Evolutionary conservation across 805 yeast species (phyloP), one percentile per base, ranked within the genome.

Genomic region (Cyberlindnera mycetangii): DNA sequence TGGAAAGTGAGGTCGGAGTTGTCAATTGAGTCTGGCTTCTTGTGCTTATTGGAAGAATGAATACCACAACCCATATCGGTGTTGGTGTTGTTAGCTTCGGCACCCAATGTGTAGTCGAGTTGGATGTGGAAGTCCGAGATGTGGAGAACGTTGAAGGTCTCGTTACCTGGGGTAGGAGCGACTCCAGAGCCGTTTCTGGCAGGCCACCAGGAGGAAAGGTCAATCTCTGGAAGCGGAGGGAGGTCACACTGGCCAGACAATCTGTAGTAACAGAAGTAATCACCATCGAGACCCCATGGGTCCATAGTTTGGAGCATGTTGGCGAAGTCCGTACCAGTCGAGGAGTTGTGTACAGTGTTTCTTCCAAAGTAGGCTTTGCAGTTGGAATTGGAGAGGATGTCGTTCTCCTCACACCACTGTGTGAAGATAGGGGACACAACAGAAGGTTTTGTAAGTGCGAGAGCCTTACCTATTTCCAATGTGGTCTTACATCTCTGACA

Each of bases 71-170:
- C 83, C 74, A 81, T 70, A 22, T 68, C 65, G 37, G 42, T 46
- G 22, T 60, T 60, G 5, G 81, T 62, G 60, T 84, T 78, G 55
- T 79, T 78, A n/a, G 75, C 75, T 59, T 79, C 85, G 5, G 75
- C 60, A 25, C 83, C 84, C 11, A 76, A 64, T 18, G 68, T 60
- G 59, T 75, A 79, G 50, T 77, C 76, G 44, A 75, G 60, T 57
- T 81, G 78, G 37, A 80, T 62, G 60, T 83, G 89, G 62, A 83
- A 78, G 57, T 83, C 89, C 16, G 83, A 74, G 25, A 83, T 54
- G 53, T 83, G 90, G 48, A 83, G 66, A 5, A 81, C 88, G 47
- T 80, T 77, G 61, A 81, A 77, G 2, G 71, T 66, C 45, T 71
- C 68, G 41, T 72, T 67, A 37, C 67, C 64, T 47, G 62, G 74